Evolutionary conservation across 2,329 filamentous ascomycete genomes (phyloP).

Genomic region (Byssochlamys sp.): DNA sequence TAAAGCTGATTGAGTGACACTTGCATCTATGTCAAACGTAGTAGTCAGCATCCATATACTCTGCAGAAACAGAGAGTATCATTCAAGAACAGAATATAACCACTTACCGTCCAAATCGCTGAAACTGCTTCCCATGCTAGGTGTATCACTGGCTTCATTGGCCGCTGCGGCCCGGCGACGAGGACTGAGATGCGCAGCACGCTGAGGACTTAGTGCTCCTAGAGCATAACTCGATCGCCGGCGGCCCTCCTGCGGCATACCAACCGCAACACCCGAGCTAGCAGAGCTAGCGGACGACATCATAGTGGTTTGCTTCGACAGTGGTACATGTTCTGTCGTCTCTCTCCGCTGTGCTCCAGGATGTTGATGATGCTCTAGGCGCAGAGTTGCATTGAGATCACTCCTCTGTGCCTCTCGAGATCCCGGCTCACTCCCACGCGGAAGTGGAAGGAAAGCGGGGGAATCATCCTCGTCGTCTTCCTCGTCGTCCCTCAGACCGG

Average conservation of each 20-base stretch:
- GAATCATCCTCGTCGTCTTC: slow-evolving; percentile 35
- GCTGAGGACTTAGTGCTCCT: slow-evolving; percentile 32
- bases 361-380: slow-evolving; percentile 23
- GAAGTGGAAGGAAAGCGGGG: slow-evolving; percentile 38
- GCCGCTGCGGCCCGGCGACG: slow-evolving; percentile 27
- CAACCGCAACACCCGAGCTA: slow-evolving; percentile 26
- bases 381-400: slow-evolving; percentile 35
- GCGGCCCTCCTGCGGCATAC: slow-evolving; percentile 13
- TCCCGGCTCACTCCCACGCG: slow-evolving; percentile 12
- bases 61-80: not conserved
- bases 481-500: slow-evolving; percentile 25
- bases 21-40: slow-evolving; percentile 39
- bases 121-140: slow-evolving; percentile 57
- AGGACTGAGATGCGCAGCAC: slow-evolving; percentile 41
- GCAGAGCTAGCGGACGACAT: slow-evolving; percentile 29
- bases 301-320: slow-evolving; percentile 11
- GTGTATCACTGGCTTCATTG: slow-evolving; percentile 43
- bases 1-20: slow-evolving; percentile 55
- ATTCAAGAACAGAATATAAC: slow-evolving; percentile 7
- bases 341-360: slow-evolving; percentile 18
- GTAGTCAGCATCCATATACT: slow-evolving; percentile 2
- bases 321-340: slow-evolving; percentile 15
- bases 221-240: slow-evolving; percentile 10
- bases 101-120: slow-evolving; percentile 52
- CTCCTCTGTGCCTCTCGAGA: slow-evolving; percentile 15